A percentile compares a stretch with the other conserved stretches of the same genome.
Evolutionary conservation across 176 grass and related monocot genomes (phyloP).

Genomic region (Rhynchospora pubera): DNA sequence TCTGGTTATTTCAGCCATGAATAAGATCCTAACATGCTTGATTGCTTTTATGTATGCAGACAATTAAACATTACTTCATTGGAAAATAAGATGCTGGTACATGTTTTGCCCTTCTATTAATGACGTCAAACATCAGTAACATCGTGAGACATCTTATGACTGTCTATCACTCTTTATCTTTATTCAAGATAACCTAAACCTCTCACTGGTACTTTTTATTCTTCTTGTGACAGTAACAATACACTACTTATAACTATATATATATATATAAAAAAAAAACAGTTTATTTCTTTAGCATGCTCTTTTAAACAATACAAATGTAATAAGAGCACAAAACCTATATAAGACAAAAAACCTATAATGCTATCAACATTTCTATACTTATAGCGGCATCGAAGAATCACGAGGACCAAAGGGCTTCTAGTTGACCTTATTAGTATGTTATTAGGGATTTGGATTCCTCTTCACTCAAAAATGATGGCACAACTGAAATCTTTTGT

Average conservation of each 20-base stretch:
- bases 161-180: too few relatives aligned
- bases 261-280: background rate
- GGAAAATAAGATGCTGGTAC: too few relatives aligned
- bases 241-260: background rate
- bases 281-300: background rate
- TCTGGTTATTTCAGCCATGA: too few relatives aligned
- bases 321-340: background rate
- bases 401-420: background rate
- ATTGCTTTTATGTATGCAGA: too few relatives aligned
- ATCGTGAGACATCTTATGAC: too few relatives aligned
- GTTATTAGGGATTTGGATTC: conserved; percentile 24
- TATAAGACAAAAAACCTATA: background rate
- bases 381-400: background rate
- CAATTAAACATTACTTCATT: too few relatives aligned
- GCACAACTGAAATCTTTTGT: conserved; percentile 34
- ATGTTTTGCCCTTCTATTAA: too few relatives aligned
- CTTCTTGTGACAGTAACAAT: background rate
- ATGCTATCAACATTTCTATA: background rate
- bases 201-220: too few relatives aligned
- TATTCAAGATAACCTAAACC: too few relatives aligned
- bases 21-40: too few relatives aligned
- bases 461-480: conserved; percentile 29
- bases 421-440: background rate
- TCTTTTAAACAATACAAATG: background rate
- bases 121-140: too few relatives aligned